Percentiles rank a stretch among this genome's conserved stretches.
These are phyloP conservation scores for Globisporangium nodosum DNA, from an alignment of 352 stramenopile species.

Conservation along the genomic window DNA sequence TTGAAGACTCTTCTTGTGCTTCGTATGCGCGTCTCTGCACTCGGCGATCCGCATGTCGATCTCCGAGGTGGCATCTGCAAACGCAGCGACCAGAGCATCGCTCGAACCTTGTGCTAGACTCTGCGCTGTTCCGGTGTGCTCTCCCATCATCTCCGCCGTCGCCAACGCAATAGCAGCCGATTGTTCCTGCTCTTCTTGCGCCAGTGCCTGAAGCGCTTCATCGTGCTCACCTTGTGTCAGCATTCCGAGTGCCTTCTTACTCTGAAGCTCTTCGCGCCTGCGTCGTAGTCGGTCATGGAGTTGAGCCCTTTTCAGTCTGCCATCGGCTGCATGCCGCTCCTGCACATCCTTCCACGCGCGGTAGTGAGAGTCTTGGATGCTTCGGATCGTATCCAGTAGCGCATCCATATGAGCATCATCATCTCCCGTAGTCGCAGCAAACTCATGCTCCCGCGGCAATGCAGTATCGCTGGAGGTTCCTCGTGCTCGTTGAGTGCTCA, in stretches of 20 bases:
- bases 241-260: slow-evolving; percentile 3
- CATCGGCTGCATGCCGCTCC: slow-evolving; percentile 25
- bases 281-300: slow-evolving; percentile 27
- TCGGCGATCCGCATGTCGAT: slow-evolving; percentile 17
- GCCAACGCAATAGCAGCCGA: slow-evolving; percentile 15
- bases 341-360: slow-evolving; percentile 26
- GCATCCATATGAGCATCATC: slow-evolving; percentile 2
- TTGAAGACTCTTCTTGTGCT: slow-evolving; percentile 14
- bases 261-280: slow-evolving; percentile 21
- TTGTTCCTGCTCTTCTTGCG: slow-evolving; percentile 17
- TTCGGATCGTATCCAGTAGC: slow-evolving; percentile 18
- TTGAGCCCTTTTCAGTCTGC: slow-evolving; percentile 20
- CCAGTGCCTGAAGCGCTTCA: slow-evolving; percentile 4
- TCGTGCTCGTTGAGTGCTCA: background rate
- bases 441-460: background rate
- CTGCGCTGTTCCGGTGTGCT: slow-evolving; percentile 15
- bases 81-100: slow-evolving; percentile 13
- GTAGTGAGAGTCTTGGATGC: slow-evolving; percentile 28
- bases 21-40: slow-evolving; percentile 14
- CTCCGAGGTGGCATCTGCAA: slow-evolving; percentile 11
- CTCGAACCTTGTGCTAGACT: slow-evolving; percentile 6
- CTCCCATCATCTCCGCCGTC: slow-evolving; percentile 6
- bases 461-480: background rate
- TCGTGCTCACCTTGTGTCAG: slow-evolving; percentile 4
- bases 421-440: background rate